Evolutionary conservation across 768 basidiomycete genomes (phyloP).

Genomic region (Russula lepida): DNA sequence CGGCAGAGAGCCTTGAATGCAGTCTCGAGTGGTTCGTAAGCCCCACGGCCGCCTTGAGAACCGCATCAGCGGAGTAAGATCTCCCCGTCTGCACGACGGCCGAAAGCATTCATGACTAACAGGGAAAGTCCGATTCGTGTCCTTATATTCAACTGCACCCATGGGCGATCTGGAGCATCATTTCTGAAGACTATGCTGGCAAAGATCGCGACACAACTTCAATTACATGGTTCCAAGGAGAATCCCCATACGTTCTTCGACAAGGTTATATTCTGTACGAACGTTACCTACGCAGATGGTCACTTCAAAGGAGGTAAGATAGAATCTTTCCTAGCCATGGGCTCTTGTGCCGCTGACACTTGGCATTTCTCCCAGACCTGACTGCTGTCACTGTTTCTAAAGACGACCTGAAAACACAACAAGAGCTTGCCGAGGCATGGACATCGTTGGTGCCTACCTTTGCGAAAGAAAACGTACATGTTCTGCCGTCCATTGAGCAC

Average conservation of each 20-base stretch:
- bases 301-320: constrained; percentile 79
- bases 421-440: constrained; percentile 73
- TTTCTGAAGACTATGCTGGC: constrained; percentile 59
- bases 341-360: not conserved
- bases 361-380: constrained; percentile 48
- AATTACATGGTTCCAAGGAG: constrained; percentile 32
- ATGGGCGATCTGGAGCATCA: constrained; percentile 68
- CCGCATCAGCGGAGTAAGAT: constrained; percentile 16
- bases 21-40: constrained; percentile 85
- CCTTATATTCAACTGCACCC: constrained; percentile 93
- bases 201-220: constrained; percentile 42
- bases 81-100: not conserved
- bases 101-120: not conserved
- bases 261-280: constrained; percentile 89
- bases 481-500: constrained; percentile 83
- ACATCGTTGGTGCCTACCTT: constrained; percentile 50
- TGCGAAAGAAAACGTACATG: constrained; percentile 55
- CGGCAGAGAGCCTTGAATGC: constrained; percentile 77
- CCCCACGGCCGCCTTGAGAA: constrained; percentile 43
- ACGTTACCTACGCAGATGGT: constrained; percentile 89
- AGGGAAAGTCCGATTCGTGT: constrained; percentile 39
- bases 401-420: constrained; percentile 66
- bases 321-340: not conserved
- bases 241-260: constrained; percentile 53
- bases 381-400: constrained; percentile 58